phyloP scores from a whole-genome alignment of 2,329 filamentous ascomycete genomes.

The Decorospora gaudefroyi region DNA sequence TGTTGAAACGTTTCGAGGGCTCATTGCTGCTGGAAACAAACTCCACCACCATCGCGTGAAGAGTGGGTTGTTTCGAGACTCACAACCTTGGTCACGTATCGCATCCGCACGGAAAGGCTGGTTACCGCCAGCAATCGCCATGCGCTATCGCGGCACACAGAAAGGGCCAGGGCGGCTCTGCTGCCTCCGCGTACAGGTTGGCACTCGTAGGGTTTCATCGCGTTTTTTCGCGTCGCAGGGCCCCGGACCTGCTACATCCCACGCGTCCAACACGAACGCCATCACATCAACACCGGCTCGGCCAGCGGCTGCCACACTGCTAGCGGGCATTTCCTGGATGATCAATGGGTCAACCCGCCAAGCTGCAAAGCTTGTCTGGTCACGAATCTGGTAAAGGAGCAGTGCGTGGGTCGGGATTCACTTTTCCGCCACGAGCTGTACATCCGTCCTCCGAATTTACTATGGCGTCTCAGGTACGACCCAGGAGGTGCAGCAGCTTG shows the following conservation, averaged over 20 bases:
- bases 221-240: slow-evolving; percentile 43
- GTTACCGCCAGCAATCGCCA: slow-evolving; percentile 36
- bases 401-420: slow-evolving; percentile 41
- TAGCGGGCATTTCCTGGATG: slow-evolving; percentile 32
- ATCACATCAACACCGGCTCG: slow-evolving; percentile 25
- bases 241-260: slow-evolving; percentile 46
- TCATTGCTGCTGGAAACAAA: slow-evolving; percentile 17
- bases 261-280: slow-evolving; percentile 39
- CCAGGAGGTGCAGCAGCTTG: slow-evolving; percentile 36
- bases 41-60: slow-evolving; percentile 18
- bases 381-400: slow-evolving; percentile 36
- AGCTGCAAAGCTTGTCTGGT: slow-evolving; percentile 42
- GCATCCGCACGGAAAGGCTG: slow-evolving; percentile 32
- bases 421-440: slow-evolving; percentile 39
- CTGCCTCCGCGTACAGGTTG: slow-evolving; percentile 40
- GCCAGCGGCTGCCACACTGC: slow-evolving; percentile 37
- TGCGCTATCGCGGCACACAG: slow-evolving; percentile 27
- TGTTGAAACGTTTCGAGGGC: slow-evolving; percentile 32
- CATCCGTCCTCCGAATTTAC: slow-evolving; percentile 47
- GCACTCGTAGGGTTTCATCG: slow-evolving; percentile 45
- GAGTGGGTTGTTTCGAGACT: slow-evolving; percentile 24
- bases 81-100: slow-evolving; percentile 27
- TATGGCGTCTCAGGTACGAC: slow-evolving; percentile 45
- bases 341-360: slow-evolving; percentile 38
- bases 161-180: slow-evolving; percentile 34